Evolutionary conservation across 257 asterid species (phyloP), one percentile per base, ranked within the genome.

Genomic region (Oldenlandia corymbosa): DNA sequence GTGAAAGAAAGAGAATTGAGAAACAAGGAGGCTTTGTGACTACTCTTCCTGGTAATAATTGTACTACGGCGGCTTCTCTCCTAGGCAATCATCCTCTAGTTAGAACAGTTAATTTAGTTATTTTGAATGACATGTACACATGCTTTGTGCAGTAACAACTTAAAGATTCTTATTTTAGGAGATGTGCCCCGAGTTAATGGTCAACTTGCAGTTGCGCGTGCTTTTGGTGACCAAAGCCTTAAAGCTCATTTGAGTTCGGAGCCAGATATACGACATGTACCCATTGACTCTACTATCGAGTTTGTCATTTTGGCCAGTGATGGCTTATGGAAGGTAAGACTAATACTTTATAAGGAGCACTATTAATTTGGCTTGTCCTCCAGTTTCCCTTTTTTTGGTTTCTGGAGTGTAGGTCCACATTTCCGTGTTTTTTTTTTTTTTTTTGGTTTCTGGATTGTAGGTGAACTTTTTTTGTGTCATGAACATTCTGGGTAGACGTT

Each of bases 131-230:
- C 36, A 42, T 60, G 34, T 37, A 41, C 50, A 41, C 51, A 39
- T 37, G 36, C 50, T 60, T 60, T 37, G 37, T 60, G 21, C 30
- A 62, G 30, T 62, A 62, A 45, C 42, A 46, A 75, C 42, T 77
- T 68, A 53, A 69, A 71, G 56, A 52, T 54, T 68, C 53, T 50
- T 68, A 37, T 73, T 73, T 63, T 84, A 85, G 94, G 96, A 45
- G 96, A 84, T 42, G 96, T 88, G 63, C 91, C 96, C 50, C 86
- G 94, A 7, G 96, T 88, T 51, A 85, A 88, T 55, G 96, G 94
- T 27, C 96, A 88, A 57, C 86, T 88, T 42, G 96, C 94, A 18
- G 94, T 85, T 56, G 91, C 96, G 24, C 91, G 91, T 46, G 91
- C 94, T 32, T 88, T 85, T 69, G 94, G 96, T 54, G 96, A 88